Percentiles rank a stretch among this genome's conserved stretches.
phyloP scores from a whole-genome alignment of 2,329 filamentous ascomycete species.

The Cladophialophora exuberans region DNA sequence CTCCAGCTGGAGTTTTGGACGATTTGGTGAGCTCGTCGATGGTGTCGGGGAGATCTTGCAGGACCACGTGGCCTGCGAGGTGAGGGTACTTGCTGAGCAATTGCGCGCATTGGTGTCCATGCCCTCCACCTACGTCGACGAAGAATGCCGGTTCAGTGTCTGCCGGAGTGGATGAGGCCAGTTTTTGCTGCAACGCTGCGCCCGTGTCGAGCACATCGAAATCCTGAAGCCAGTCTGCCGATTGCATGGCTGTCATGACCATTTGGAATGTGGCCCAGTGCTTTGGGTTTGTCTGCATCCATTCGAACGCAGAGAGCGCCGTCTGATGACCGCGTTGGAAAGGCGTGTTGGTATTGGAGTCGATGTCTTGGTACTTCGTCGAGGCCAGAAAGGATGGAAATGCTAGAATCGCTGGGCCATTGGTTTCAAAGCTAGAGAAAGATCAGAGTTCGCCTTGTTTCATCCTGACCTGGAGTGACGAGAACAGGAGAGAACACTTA shows the following conservation, averaged over 20 bases:
- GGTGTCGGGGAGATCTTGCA: constrained; percentile 46
- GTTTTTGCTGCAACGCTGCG: too few relatives aligned
- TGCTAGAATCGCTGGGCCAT: constrained; percentile 25
- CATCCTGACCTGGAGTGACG: neutral
- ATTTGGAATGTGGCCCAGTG: constrained; percentile 21
- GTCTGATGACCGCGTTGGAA: constrained; percentile 40
- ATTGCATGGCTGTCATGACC: constrained; percentile 23
- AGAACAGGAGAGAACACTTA: constrained; percentile 11
- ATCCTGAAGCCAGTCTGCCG: constrained; percentile 11
- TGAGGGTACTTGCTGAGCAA: constrained; percentile 27
- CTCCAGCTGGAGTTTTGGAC: constrained; percentile 24
- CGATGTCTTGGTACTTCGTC: constrained; percentile 37
- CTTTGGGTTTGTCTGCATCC: constrained; percentile 36
- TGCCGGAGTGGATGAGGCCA: neutral
- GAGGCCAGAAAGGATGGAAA: constrained; percentile 38
- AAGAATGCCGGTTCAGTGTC: constrained; percentile 25
- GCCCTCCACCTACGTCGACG: constrained; percentile 34
- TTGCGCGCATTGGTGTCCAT: constrained; percentile 27
- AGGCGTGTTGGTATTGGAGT: constrained; percentile 32
- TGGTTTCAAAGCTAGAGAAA: constrained; percentile 31
- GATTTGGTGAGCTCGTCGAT: constrained; percentile 37
- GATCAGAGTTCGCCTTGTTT: neutral
- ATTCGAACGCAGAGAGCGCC: constrained; percentile 35
- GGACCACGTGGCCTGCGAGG: constrained; percentile 24
- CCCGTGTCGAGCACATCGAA: constrained; percentile 15